These are phyloP conservation scores for Neocucurbitaria cava DNA, from an alignment of 2,329 filamentous ascomycete species.

Conservation along the genomic window DNA sequence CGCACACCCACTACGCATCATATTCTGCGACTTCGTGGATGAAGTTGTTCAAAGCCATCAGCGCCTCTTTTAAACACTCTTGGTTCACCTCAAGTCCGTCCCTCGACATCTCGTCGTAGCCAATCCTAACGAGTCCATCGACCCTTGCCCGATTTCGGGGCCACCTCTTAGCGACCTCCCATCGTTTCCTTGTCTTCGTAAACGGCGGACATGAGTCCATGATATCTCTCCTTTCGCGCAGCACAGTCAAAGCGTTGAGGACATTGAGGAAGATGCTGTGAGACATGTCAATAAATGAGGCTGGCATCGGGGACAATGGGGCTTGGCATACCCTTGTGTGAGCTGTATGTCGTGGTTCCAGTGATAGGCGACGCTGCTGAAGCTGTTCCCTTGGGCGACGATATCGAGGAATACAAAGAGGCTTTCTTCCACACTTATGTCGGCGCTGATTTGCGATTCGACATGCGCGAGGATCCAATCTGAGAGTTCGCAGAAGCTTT, in stretches of 20 bases:
- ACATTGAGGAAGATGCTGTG: conserved; percentile 45
- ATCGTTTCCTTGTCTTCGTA: conserved; percentile 38
- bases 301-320: conserved; percentile 5
- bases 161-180: conserved; percentile 41
- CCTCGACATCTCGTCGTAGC: conserved; percentile 39
- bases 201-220: conserved; percentile 41
- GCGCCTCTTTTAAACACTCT: conserved; percentile 38
- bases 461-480: conserved; percentile 47
- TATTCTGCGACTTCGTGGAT: conserved; percentile 46
- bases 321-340: conserved; percentile 41
- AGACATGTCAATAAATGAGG: conserved; percentile 6
- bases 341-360: conserved; percentile 47
- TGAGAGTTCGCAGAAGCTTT: conserved; percentile 47
- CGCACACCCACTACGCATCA: conserved; percentile 13
- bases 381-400: conserved; percentile 46
- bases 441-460: conserved; percentile 34
- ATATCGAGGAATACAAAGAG: conserved; percentile 48
- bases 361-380: conserved; percentile 38
- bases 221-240: conserved; percentile 42
- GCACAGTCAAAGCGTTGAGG: conserved; percentile 41
- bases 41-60: conserved; percentile 48
- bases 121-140: conserved; percentile 43
- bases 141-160: conserved; percentile 38
- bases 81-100: conserved; percentile 45
- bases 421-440: conserved; percentile 47